Evolutionary conservation across 768 basidiomycete species (phyloP).

Genomic region (Candolleomyces eurysporus): DNA sequence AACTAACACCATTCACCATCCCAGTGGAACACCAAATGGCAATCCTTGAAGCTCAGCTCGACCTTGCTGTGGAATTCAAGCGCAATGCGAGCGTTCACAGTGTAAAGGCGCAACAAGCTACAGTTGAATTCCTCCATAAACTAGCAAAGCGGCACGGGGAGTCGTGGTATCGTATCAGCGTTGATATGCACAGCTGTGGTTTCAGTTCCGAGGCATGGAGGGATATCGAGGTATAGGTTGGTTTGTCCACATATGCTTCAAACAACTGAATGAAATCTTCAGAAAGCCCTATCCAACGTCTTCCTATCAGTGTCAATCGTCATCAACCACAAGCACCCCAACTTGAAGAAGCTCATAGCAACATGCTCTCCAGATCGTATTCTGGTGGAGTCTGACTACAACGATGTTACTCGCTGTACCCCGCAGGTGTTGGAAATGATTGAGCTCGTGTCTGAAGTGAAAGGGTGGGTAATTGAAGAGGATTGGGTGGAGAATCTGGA

Average conservation of each 20-base stretch:
- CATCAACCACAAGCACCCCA: slow-evolving; percentile 73
- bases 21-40: slow-evolving; percentile 78
- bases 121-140: slow-evolving; percentile 59
- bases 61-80: slow-evolving; percentile 75
- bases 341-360: slow-evolving; percentile 62
- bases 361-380: slow-evolving; percentile 64
- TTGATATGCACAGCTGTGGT: slow-evolving; percentile 92
- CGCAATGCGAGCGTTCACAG: slow-evolving; percentile 87
- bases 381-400: slow-evolving; percentile 84
- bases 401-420: slow-evolving; percentile 59
- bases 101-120: slow-evolving; percentile 72
- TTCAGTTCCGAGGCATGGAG: slow-evolving; percentile 75
- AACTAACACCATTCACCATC: slow-evolving; percentile 74
- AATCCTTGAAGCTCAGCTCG: slow-evolving; percentile 81
- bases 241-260: neutral
- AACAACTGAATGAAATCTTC: slow-evolving; percentile 3
- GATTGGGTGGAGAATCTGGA: slow-evolving; percentile 44
- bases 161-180: slow-evolving; percentile 63
- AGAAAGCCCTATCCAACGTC: slow-evolving; percentile 73
- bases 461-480: slow-evolving; percentile 73
- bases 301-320: slow-evolving; percentile 87
- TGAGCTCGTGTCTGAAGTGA: slow-evolving; percentile 67
- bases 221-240: slow-evolving; percentile 62
- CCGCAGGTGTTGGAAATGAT: slow-evolving; percentile 77
- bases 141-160: slow-evolving; percentile 58